Evolutionary conservation across 345 rosid species (phyloP), one percentile per base, ranked within the genome.

Genomic region (Erysimum cheiranthoides): DNA sequence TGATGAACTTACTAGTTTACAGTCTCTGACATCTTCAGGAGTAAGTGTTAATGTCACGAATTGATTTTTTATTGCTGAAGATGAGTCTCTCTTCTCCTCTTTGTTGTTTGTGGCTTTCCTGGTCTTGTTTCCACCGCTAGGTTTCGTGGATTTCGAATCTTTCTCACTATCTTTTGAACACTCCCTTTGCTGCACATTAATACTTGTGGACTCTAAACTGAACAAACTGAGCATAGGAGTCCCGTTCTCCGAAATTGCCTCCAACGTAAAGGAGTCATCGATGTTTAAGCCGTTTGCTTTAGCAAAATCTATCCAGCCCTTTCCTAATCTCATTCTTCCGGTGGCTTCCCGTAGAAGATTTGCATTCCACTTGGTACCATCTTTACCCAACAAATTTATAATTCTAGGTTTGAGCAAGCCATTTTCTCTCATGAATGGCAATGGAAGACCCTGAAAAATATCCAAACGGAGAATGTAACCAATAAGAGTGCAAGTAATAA

Each of bases 1-100:
- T 63, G 52, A 63, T 27, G 13, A 63, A 28, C 68, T 43, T 40
- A 62, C 68, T 9, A 61, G 68, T 14, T 14, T 62, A 42, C 68
- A 7, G 32, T 12, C 49, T 21, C 49, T 61, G 12, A 61, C 18
- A 61, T 39, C 49, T 38, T 61, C 66, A 11, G 7, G 49, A 6
- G 34, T 25, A 6, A 61, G 47, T 21, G 34, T 61, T 39, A 61
- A 39, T 61, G 18, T 61, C 32, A 39, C 62, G 1, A 10, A 36
- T 11, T 2, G 56, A 7, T 46, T 64, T 46, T 10, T 30, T 16
- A 16, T 47, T 49, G 17, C 6, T 11, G 45, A 18, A 4, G 7
- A 12, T 21, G 21, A 18, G n/a, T 31, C 28, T 46, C 28, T 65
- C n/a, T 8, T 65, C 10, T 31, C 53, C 16, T 46, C 16, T 46